Conservation (phyloP, 2,329 filamentous ascomycete species). For the Pestalotiopsis fici region DNA sequence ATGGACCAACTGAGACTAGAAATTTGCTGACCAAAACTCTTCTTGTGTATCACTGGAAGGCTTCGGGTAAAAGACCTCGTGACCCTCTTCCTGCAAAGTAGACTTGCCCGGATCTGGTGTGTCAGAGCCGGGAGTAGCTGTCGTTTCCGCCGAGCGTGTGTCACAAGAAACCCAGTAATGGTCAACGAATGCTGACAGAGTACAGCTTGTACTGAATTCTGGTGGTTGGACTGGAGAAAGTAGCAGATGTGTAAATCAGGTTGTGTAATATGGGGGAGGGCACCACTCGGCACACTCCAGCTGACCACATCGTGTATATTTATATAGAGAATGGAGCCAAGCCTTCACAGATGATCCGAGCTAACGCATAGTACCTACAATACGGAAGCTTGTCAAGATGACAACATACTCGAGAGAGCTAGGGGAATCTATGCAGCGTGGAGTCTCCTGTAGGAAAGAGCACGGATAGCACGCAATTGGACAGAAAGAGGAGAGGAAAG, state of each 20-base stretch:
- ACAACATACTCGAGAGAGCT: neutral
- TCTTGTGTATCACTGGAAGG: neutral
- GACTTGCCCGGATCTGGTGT: neutral
- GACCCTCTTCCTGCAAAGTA: neutral
- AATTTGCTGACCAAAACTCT: neutral
- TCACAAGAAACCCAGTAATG: neutral
- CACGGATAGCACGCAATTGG: neutral
- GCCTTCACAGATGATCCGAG: neutral
- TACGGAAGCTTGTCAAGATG: neutral
- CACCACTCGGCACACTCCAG: neutral
- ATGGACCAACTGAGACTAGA: neutral
- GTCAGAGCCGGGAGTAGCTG: neutral
- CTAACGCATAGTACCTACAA: neutral
- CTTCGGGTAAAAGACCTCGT: conserved; percentile 5
- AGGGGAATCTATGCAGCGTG: neutral
- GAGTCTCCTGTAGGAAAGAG: neutral
- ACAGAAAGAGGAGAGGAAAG: neutral
- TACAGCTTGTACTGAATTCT: neutral
- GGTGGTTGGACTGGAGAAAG: neutral
- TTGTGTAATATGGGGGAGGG: neutral
- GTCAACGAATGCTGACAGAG: neutral
- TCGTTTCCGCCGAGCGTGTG: neutral
- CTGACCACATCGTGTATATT: neutral
- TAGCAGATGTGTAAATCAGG: neutral
- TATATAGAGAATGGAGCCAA: neutral